These are phyloP conservation scores for Alternaria angustiovoidea DNA, from an alignment of 2,329 filamentous ascomycete genomes.

Conservation along the genomic window DNA sequence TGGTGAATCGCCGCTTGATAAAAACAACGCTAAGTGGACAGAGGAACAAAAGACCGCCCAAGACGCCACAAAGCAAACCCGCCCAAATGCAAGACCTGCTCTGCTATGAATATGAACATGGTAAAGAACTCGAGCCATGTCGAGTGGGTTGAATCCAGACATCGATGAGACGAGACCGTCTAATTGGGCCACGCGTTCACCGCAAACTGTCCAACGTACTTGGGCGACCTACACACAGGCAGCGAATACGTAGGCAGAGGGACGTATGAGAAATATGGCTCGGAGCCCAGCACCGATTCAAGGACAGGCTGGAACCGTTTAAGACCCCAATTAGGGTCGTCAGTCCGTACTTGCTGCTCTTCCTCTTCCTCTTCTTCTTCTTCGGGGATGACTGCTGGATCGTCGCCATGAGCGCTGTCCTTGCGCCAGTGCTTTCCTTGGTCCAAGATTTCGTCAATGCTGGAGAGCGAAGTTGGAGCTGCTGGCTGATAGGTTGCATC, in stretches of 20 bases:
- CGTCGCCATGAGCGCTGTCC: slow-evolving; percentile 32
- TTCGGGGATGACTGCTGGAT: slow-evolving; percentile 16
- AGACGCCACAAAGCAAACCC: not conserved
- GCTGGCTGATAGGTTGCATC: slow-evolving; percentile 32
- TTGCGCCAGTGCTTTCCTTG: slow-evolving; percentile 33
- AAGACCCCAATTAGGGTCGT: slow-evolving; percentile 39
- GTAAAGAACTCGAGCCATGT: slow-evolving; percentile 1
- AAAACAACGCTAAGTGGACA: slow-evolving; percentile 4
- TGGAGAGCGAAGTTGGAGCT: slow-evolving; percentile 14
- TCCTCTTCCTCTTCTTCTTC: slow-evolving; percentile 29
- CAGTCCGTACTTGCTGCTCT: slow-evolving; percentile 26
- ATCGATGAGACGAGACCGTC: not conserved
- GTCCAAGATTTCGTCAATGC: slow-evolving; percentile 23
- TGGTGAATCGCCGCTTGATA: not conserved
- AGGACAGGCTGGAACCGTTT: slow-evolving; percentile 30
- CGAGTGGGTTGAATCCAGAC: not conserved
- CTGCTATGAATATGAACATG: slow-evolving; percentile 10
- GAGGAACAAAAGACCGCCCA: slow-evolving; percentile 4
- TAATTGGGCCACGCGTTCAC: slow-evolving; percentile 27
- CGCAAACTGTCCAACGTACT: slow-evolving; percentile 31
- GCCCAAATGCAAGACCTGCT: slow-evolving; percentile 9
- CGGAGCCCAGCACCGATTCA: slow-evolving; percentile 30
- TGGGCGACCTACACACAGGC: slow-evolving; percentile 31
- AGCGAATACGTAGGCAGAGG: slow-evolving; percentile 24
- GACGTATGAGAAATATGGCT: slow-evolving; percentile 38